These are phyloP conservation scores for Desmodesmus armatus DNA, from an alignment of 139 green algal genomes.

Conservation along the genomic window DNA sequence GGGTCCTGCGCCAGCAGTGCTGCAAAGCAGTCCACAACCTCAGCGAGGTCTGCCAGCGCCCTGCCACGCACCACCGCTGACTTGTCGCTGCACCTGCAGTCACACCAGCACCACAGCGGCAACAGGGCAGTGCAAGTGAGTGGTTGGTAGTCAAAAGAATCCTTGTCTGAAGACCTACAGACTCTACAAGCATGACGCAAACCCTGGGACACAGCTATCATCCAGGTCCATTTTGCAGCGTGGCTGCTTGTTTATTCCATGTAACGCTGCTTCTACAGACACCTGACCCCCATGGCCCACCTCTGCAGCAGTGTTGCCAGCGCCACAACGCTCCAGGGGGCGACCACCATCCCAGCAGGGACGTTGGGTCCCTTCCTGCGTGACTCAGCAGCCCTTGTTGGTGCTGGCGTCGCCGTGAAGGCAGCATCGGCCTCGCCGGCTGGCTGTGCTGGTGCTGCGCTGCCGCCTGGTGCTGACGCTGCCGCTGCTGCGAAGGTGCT, in stretches of 20 bases:
- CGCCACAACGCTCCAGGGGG: constrained; percentile 68
- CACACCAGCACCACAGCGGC: neutral
- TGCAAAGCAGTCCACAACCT: constrained; percentile 52
- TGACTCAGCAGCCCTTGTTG: neutral
- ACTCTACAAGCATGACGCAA: too few species aligned
- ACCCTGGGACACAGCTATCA: too few species aligned
- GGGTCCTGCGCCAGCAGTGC: constrained; percentile 32
- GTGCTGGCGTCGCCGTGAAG: neutral
- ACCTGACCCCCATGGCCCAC: too few species aligned
- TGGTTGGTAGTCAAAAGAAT: neutral
- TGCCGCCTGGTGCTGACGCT: neutral
- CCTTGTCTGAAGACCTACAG: too few species aligned
- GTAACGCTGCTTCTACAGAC: too few species aligned
- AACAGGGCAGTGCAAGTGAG: neutral
- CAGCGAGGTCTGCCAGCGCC: constrained; percentile 60
- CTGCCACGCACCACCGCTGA: constrained; percentile 62
- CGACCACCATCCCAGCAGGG: constrained; percentile 41
- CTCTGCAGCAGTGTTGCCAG: constrained; percentile 70
- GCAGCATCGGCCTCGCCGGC: neutral
- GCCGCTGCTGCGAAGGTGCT: constrained; percentile 27
- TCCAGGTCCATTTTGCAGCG: constrained; percentile 65
- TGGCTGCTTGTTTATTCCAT: too few species aligned
- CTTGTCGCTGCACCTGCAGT: constrained; percentile 55
- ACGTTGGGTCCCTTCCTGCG: neutral
- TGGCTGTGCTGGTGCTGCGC: neutral